Conservation (phyloP, 176 grass and related monocot species). For the Hyparrhenia diplandra region DNA sequence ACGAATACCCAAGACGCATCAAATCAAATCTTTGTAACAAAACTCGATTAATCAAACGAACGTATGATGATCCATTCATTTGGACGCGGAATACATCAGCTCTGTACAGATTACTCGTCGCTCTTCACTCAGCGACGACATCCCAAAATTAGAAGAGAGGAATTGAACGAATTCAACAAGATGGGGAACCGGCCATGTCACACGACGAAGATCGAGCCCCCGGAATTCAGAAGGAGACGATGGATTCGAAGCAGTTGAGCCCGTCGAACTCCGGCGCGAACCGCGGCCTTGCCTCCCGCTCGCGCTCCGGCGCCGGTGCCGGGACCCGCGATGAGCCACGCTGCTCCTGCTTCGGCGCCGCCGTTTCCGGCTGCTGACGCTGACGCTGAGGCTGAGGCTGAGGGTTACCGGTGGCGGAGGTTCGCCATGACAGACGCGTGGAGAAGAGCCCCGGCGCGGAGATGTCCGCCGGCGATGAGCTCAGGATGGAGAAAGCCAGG, state of each 20-base stretch:
- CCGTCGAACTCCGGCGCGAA: conserved; percentile 71
- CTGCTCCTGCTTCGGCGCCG: background rate
- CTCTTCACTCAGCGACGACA: background rate
- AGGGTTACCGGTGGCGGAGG: background rate
- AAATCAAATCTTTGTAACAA: too few species aligned
- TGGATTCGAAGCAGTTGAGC: conserved; percentile 65
- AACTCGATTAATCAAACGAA: too few species aligned
- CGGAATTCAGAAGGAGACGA: conserved; percentile 18
- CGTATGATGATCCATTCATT: background rate
- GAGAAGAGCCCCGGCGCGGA: background rate
- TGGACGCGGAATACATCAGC: background rate
- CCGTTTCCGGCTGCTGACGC: background rate
- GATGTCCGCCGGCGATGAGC: conserved; percentile 54
- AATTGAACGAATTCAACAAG: background rate
- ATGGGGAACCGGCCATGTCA: background rate
- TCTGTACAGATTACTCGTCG: background rate
- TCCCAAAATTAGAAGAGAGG: background rate
- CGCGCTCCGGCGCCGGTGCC: background rate
- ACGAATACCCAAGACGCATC: too few species aligned
- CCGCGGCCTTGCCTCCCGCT: conserved; percentile 11
- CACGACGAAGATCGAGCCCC: background rate
- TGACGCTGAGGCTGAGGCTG: background rate
- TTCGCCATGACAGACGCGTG: background rate
- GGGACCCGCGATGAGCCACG: background rate
- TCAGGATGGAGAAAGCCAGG: conserved; percentile 66